Evolutionary conservation across 768 basidiomycete species (phyloP), one percentile per base, ranked within the genome.

Genomic region (Russula sp.): DNA sequence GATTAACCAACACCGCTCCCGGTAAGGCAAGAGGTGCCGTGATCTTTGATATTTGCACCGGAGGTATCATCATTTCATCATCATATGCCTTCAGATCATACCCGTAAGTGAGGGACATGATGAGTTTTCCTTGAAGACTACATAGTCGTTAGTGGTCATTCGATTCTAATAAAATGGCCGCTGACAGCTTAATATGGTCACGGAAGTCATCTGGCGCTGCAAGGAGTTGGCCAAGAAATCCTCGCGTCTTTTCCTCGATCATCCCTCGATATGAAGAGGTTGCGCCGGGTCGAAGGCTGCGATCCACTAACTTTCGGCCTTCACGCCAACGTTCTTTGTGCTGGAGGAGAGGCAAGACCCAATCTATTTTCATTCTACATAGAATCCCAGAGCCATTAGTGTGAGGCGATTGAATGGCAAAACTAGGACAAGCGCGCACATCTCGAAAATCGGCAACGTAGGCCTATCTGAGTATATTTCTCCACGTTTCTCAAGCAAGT

Each of bases 31-130:
- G 6, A 6, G 3, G 55, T 9, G 31, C 0, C 31, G 55, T 10
- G 1, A 54, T 14, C 14, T 65, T 37, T 1, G 0, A 0, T 2
- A 13, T 8, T 37, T 42, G 22, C 13, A 14, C 22, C 2, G 59
- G 22, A 0, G 39, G 32, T 14, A 11, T 7, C 14, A 55, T 32
- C 0, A 54, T 48, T 14, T 52, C 27, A 8, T 62, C 64, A 2
- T 20, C 9, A 0, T 56, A 2, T 22, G 22, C 42, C 16, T 47
- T 51, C 13, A 55, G 16, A 31, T 64, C 37, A 35, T 64, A 49
- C 31, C 62, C 62, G 14, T 63, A 63, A 2, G 44, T 52, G 13
- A 63, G 50, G 1, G 11, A 35, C 62, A 63, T 47, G 50, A 63
- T 22, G 7, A 63, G 3, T 11, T 20, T 35, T 47, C 22, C 50